These are phyloP conservation scores for Candida tibetensis DNA, from an alignment of 805 yeast genomes.

Conservation along the genomic window DNA sequence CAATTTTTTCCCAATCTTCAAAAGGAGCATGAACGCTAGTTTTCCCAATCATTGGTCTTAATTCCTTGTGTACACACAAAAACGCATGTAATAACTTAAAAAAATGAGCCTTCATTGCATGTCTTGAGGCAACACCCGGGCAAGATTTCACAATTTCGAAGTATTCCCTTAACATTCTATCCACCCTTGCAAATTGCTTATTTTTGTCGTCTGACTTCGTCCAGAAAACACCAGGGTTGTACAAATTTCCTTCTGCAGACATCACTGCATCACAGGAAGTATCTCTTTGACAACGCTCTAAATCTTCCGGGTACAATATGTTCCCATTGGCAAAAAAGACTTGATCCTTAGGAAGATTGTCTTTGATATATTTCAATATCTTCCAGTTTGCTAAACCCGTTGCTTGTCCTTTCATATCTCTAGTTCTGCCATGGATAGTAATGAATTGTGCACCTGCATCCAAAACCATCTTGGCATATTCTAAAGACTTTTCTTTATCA, in stretches of 20 bases:
- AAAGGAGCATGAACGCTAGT: conserved; percentile 38
- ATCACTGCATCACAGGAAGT: conserved; percentile 86
- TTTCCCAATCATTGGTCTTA: conserved; percentile 69
- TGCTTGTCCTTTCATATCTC: conserved; percentile 96
- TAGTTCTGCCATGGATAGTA: conserved; percentile 91
- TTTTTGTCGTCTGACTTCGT: conserved; percentile 49
- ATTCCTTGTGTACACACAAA: conserved; percentile 69
- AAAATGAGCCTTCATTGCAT: conserved; percentile 88
- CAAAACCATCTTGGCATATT: conserved; percentile 84
- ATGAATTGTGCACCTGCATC: conserved; percentile 94
- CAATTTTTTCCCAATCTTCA: conserved; percentile 49
- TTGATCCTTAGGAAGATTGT: conserved; percentile 71
- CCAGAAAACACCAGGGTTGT: conserved; percentile 91
- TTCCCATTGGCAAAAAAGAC: conserved; percentile 96
- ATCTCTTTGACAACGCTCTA: conserved; percentile 60
- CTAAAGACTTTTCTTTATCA: conserved; percentile 76
- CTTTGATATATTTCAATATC: conserved; percentile 67
- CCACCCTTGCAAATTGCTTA: conserved; percentile 80
- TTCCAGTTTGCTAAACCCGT: conserved; percentile 97
- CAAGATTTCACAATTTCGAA: conserved; percentile 70
- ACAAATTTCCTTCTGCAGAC: conserved; percentile 95
- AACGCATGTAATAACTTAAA: conserved; percentile 86
- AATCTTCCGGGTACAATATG: conserved; percentile 83
- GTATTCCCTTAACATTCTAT: conserved; percentile 77
- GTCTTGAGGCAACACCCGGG: conserved; percentile 69